These are phyloP conservation scores for Bruguiera sexangula DNA, from an alignment of 345 rosid genomes.

Conservation along the genomic window DNA sequence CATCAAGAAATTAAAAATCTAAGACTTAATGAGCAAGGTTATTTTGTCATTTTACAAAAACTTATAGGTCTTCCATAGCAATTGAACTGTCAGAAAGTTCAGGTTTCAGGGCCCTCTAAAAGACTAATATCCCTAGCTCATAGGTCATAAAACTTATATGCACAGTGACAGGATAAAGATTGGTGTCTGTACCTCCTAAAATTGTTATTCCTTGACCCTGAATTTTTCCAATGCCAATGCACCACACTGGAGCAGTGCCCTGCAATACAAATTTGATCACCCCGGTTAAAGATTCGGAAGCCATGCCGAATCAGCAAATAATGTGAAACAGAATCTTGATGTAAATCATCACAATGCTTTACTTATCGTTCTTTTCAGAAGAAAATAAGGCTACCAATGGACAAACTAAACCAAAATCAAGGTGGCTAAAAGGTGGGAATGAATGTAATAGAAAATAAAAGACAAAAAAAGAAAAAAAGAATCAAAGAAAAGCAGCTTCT, in stretches of 20 bases:
- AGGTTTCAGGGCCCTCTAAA: background rate
- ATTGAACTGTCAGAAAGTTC: background rate
- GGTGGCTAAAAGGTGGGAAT: too few species aligned
- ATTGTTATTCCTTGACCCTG: constrained; percentile 72
- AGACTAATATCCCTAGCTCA: background rate
- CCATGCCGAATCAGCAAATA: background rate
- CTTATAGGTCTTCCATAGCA: background rate
- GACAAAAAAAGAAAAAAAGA: background rate
- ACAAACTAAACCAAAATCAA: too few species aligned
- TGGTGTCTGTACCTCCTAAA: constrained; percentile 66
- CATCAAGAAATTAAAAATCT: background rate
- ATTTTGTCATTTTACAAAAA: background rate
- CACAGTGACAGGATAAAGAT: background rate
- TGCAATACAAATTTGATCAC: constrained; percentile 26
- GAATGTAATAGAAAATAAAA: background rate
- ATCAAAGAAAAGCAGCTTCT: too few species aligned
- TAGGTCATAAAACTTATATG: background rate
- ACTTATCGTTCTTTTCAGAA: background rate
- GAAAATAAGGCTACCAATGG: background rate
- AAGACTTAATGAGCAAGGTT: constrained; percentile 1
- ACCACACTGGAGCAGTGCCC: constrained; percentile 76
- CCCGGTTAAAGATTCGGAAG: constrained; percentile 7
- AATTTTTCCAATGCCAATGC: constrained; percentile 74
- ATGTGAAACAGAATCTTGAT: background rate
- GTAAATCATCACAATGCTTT: background rate